These are phyloP conservation scores for Phytopythium sindhum DNA, from an alignment of 352 stramenopile genomes.

Conservation along the genomic window DNA sequence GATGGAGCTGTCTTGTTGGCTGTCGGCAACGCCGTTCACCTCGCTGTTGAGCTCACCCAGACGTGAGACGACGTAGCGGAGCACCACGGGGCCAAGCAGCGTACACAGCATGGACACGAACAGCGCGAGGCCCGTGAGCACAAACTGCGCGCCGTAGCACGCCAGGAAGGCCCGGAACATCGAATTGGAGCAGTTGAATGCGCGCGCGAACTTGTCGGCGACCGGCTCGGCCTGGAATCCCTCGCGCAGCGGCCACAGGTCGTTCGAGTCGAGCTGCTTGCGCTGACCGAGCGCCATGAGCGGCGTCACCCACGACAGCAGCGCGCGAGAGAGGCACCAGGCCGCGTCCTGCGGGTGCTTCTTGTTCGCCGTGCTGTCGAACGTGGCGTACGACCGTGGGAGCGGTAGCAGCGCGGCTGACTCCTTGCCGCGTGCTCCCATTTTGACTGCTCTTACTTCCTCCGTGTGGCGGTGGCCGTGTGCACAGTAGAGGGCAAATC, in stretches of 20 bases:
- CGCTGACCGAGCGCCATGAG: conserved; percentile 36
- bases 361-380: conserved; percentile 1
- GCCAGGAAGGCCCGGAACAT: conserved; percentile 25
- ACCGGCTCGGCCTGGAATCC: conserved; percentile 22
- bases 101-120: conserved; percentile 42
- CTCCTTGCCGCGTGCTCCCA: not conserved
- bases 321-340: conserved; percentile 23
- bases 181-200: conserved; percentile 20
- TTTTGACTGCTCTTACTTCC: no score
- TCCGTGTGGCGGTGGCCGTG: no score
- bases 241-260: conserved; percentile 38
- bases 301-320: conserved; percentile 42
- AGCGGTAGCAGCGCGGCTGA: conserved; percentile 10
- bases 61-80: conserved; percentile 32
- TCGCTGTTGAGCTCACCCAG: conserved; percentile 13
- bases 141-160: conserved; percentile 32
- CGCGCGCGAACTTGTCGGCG: conserved; percentile 17
- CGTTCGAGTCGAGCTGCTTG: conserved; percentile 31
- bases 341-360: conserved; percentile 21
- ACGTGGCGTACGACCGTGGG: conserved; percentile 25
- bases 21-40: not conserved
- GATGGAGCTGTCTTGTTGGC: no score
- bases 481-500: no score
- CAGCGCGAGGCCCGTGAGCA: conserved; percentile 34
- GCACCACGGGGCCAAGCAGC: conserved; percentile 43